Percentiles rank a stretch among this genome's conserved stretches.
Evolutionary conservation across 1,284 basidiomycete genomes (phyloP).

Genomic region (Trichosporon inkin): DNA sequence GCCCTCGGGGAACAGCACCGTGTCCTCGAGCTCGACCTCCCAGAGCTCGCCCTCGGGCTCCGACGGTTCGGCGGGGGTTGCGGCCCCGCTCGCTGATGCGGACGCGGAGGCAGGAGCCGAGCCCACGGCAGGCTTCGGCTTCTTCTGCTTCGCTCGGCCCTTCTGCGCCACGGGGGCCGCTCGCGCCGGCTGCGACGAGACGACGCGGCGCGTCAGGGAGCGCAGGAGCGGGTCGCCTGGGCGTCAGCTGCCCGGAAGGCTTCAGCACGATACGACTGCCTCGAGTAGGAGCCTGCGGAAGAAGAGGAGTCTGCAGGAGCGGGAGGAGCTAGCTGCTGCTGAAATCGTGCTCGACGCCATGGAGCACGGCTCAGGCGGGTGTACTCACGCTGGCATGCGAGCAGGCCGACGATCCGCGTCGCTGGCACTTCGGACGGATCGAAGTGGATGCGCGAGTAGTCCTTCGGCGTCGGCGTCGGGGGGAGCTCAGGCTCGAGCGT

Average conservation of each 20-base stretch:
- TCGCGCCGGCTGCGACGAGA: slow-evolving; percentile 26
- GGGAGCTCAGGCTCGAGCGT: slow-evolving; percentile 32
- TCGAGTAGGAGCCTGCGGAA: neutral
- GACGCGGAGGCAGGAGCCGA: slow-evolving; percentile 7
- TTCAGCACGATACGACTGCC: too few relatives aligned
- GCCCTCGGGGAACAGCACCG: slow-evolving; percentile 80
- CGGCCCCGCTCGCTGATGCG: slow-evolving; percentile 10
- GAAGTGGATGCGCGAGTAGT: slow-evolving; percentile 47
- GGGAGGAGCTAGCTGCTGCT: too few relatives aligned
- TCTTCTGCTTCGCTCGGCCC: slow-evolving; percentile 39
- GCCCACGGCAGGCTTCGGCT: slow-evolving; percentile 13
- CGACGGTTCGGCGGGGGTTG: slow-evolving; percentile 9
- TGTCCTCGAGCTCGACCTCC: slow-evolving; percentile 68
- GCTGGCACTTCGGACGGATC: slow-evolving; percentile 39
- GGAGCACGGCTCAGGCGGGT: neutral
- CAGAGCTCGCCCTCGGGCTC: slow-evolving; percentile 34
- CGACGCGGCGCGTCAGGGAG: slow-evolving; percentile 33
- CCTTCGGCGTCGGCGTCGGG: slow-evolving; percentile 35
- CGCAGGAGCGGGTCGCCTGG: slow-evolving; percentile 48
- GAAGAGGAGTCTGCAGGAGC: too few relatives aligned
- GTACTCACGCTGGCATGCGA: slow-evolving; percentile 52
- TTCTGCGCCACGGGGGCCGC: slow-evolving; percentile 36
- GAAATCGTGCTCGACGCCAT: too few relatives aligned
- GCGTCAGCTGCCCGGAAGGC: neutral
- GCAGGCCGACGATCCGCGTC: slow-evolving; percentile 48